Base-by-base conservation (phyloP, 176 grass and related monocot genomes). In the Pharus latifolius region DNA sequence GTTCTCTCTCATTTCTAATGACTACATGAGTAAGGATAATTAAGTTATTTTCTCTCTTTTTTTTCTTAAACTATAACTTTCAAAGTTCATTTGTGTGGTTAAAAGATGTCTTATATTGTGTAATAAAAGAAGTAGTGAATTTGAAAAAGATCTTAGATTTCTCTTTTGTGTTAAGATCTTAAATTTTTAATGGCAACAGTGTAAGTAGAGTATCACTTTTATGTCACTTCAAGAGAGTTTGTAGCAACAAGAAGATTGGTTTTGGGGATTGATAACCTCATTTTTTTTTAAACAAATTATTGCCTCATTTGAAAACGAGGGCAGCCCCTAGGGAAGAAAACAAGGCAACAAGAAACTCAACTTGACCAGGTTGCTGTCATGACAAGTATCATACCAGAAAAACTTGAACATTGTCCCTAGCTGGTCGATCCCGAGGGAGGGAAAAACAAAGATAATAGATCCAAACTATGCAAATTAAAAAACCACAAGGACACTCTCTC, bases 291-390 rank as follows among this genome's bases (percentile, higher is more conserved):
- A 33, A 1, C 13, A 31, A 19, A 69, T 48, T 67, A 25, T 56
- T 63, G 55, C 63, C n/a, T 46, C 30, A 64, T 49, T 76, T 64
- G 71, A 85, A 75, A 85, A 85, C 40, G 64, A 76, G 41, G 49
- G 19, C 23, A 30, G 3, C 32, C 24, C 49, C 70, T 75, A 76
- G 56, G 70, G 56, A 76, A 56, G 83, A 80, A 85, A 85, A 85
- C 83, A 85, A 85, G 77, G 83, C 77, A 85, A 85, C 83, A 85
- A 85, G 77, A 40, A 75, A 18, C 70, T 56, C 63, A 85, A 60
- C 60, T 84, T 73, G 60, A 73, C 60, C 60, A 52, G 57, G 77
- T 80, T 75, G 83, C 83, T 85, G 76, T 48, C 76, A 75, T 69
- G 38, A 4, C 63, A 80, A 85, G 15, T 73, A 78, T 23, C 40